These are phyloP conservation scores for Thymus mandschuricus DNA, from an alignment of 257 asterid species.

Conservation along the genomic window DNA sequence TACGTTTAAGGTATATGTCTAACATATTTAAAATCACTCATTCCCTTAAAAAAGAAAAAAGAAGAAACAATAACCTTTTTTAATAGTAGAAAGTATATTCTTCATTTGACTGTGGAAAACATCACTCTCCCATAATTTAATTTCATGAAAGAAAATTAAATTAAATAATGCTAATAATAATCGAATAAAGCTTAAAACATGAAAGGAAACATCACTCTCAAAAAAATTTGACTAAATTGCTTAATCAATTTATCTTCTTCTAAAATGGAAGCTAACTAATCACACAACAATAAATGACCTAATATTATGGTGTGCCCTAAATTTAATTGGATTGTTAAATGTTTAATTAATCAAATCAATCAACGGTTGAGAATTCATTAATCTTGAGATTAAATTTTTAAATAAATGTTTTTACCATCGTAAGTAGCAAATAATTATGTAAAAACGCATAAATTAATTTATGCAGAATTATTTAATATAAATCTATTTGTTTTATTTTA, in stretches of 20 bases:
- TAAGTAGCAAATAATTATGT: background rate
- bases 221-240: background rate
- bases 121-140: background rate
- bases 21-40: background rate
- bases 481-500: background rate
- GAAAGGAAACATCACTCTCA: too few relatives aligned
- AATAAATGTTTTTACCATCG: background rate
- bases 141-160: too few relatives aligned
- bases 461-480: background rate
- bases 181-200: too few relatives aligned
- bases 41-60: background rate
- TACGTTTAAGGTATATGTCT: too few relatives aligned
- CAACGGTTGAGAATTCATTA: background rate
- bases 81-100: background rate
- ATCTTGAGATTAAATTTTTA: background rate
- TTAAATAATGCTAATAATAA: too few relatives aligned
- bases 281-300: background rate
- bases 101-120: background rate
- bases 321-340: background rate
- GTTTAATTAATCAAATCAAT: background rate
- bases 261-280: background rate
- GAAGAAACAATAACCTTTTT: background rate
- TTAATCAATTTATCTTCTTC: background rate
- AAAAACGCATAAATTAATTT: too few relatives aligned
- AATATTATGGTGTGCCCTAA: conserved; percentile 1